Evolutionary conservation across 495 filamentous ascomycete genomes (phyloP).

Genomic region (Aspergillus funiculosus): DNA sequence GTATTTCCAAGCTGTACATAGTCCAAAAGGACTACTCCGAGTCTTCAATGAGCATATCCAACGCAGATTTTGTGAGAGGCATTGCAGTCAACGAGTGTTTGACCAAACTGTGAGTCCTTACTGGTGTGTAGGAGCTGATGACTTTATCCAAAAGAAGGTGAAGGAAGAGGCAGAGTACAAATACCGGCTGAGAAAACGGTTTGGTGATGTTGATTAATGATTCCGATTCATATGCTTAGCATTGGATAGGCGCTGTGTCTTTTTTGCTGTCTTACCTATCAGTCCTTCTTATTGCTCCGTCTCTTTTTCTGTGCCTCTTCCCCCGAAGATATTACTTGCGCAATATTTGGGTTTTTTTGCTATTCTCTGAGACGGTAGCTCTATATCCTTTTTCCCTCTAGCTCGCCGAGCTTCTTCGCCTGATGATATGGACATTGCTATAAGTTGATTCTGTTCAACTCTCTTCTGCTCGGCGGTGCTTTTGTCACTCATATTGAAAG

Average conservation of each 20-base stretch:
- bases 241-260: too few relatives aligned
- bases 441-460: too few relatives aligned
- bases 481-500: too few relatives aligned
- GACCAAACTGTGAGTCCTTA: constrained; percentile 12
- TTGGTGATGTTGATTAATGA: constrained; percentile 5
- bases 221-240: too few relatives aligned
- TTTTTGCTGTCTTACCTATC: background rate
- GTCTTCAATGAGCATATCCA: constrained; percentile 22
- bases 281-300: background rate
- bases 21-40: constrained; percentile 16
- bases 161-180: constrained; percentile 14
- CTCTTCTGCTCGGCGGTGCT: too few relatives aligned
- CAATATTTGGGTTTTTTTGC: too few relatives aligned
- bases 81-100: constrained; percentile 11
- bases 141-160: constrained; percentile 13
- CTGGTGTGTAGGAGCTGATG: constrained; percentile 12
- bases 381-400: too few relatives aligned
- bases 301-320: background rate
- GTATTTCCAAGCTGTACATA: constrained; percentile 23
- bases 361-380: too few relatives aligned
- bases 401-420: too few relatives aligned
- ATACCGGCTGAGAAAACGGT: constrained; percentile 10
- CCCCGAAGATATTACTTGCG: too few relatives aligned
- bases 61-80: constrained; percentile 10
- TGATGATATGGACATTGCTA: too few relatives aligned